These are phyloP conservation scores for Phytopythium sindhum DNA, from an alignment of 352 stramenopile species.

Conservation along the genomic window DNA sequence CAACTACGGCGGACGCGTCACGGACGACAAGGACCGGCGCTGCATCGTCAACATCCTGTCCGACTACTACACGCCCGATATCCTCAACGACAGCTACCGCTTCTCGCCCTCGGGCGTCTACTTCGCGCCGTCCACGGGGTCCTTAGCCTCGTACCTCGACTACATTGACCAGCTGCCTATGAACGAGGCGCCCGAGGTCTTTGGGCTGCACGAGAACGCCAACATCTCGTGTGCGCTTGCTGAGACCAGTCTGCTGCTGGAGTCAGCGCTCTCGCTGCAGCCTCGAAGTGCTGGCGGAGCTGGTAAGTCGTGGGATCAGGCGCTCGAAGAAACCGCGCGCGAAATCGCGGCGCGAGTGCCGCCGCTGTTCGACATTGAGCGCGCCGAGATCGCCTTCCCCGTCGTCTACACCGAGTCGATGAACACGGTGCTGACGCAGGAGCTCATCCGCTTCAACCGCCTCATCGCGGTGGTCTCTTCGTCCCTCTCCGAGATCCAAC, in stretches of 20 bases:
- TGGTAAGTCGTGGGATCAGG: constrained; percentile 89
- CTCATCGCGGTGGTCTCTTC: constrained; percentile 73
- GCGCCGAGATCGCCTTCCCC: constrained; percentile 82
- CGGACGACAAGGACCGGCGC: constrained; percentile 92
- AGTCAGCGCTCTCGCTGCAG: constrained; percentile 89
- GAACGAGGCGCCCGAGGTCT: constrained; percentile 85
- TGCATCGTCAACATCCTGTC: constrained; percentile 85
- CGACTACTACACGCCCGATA: constrained; percentile 79
- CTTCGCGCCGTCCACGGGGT: constrained; percentile 48
- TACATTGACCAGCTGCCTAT: constrained; percentile 85
- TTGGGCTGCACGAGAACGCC: constrained; percentile 84
- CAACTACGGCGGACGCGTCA: constrained; percentile 95
- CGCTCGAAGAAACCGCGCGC: constrained; percentile 80
- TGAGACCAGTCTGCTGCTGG: constrained; percentile 82
- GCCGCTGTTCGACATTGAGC: constrained; percentile 88
- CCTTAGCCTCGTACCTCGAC: constrained; percentile 54
- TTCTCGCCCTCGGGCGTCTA: constrained; percentile 87
- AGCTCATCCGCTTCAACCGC: constrained; percentile 91
- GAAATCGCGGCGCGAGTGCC: constrained; percentile 82
- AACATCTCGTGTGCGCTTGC: constrained; percentile 88
- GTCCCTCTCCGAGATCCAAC: constrained; percentile 87
- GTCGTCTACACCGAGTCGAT: constrained; percentile 85
- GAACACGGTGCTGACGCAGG: constrained; percentile 89
- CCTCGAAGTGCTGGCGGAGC: constrained; percentile 61
- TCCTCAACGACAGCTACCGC: constrained; percentile 69